These are phyloP conservation scores for Aspergillus hancockii DNA, from an alignment of 495 filamentous ascomycete species.

Conservation along the genomic window DNA sequence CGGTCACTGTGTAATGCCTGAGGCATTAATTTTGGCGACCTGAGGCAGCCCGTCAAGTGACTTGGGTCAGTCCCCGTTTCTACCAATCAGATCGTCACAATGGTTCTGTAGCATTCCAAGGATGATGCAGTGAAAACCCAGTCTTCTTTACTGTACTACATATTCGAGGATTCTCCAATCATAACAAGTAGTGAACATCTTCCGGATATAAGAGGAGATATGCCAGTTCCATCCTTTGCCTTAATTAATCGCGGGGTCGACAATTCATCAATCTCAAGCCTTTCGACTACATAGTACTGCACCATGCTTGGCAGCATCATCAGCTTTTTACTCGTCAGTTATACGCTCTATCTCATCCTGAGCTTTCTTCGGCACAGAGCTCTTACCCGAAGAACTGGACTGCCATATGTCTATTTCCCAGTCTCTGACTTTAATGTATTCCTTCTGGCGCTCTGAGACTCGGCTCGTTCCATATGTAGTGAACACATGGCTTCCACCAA, in stretches of 20 bases:
- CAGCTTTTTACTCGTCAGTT: background rate
- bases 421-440: constrained; percentile 31
- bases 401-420: constrained; percentile 37
- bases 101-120: no score
- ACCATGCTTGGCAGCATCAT: constrained; percentile 5
- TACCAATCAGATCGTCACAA: no score
- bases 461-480: constrained; percentile 2
- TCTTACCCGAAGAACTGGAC: constrained; percentile 19
- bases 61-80: no score
- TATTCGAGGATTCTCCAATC: no score
- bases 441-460: constrained; percentile 22
- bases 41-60: no score
- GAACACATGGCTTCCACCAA: constrained; percentile 1
- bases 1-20: no score
- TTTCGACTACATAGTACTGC: background rate
- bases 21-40: no score
- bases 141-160: no score
- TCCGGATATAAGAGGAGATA: no score
- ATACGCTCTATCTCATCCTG: background rate
- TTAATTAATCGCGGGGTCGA: background rate
- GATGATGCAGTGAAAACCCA: no score
- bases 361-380: constrained; percentile 27
- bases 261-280: no score
- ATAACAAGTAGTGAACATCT: no score
- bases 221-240: background rate